Evolutionary conservation across 768 basidiomycete species (phyloP).

Genomic region (Leccinellum luteum): DNA sequence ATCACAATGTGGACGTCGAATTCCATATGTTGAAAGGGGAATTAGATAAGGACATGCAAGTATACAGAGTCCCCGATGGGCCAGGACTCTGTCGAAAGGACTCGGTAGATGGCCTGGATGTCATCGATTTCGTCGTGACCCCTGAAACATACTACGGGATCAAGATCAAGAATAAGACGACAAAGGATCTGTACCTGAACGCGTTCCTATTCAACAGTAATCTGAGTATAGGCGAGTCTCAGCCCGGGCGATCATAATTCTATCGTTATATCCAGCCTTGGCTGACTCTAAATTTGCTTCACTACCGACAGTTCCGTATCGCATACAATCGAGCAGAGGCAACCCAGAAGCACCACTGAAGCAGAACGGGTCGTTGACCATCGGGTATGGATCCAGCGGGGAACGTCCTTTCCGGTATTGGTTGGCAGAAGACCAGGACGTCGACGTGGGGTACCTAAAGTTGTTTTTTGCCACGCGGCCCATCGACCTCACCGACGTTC

Average conservation of each 20-base stretch:
- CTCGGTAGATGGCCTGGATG: not conserved
- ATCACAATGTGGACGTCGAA: constrained; percentile 6
- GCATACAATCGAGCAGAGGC: not conserved
- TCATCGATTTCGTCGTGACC: constrained; percentile 24
- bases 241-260: not conserved
- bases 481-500: not conserved
- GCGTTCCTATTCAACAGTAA: constrained; percentile 44
- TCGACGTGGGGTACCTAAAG: not conserved
- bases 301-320: constrained; percentile 5
- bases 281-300: not conserved
- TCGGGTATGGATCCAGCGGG: constrained; percentile 37
- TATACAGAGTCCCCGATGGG: not conserved
- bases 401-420: not conserved
- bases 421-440: not conserved
- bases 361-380: constrained; percentile 17
- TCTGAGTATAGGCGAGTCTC: constrained; percentile 32
- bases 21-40: constrained; percentile 5
- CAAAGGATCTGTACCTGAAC: constrained; percentile 36
- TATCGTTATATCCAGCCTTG: not conserved
- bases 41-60: not conserved
- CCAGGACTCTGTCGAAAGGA: constrained; percentile 6
- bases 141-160: constrained; percentile 32
- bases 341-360: constrained; percentile 9
- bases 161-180: constrained; percentile 34
- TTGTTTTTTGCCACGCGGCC: not conserved